A percentile compares a stretch with the other conserved stretches of the same genome.
These are phyloP conservation scores for Incumbomyces lentus DNA, from an alignment of 2,329 filamentous ascomycete genomes.

Conservation along the genomic window DNA sequence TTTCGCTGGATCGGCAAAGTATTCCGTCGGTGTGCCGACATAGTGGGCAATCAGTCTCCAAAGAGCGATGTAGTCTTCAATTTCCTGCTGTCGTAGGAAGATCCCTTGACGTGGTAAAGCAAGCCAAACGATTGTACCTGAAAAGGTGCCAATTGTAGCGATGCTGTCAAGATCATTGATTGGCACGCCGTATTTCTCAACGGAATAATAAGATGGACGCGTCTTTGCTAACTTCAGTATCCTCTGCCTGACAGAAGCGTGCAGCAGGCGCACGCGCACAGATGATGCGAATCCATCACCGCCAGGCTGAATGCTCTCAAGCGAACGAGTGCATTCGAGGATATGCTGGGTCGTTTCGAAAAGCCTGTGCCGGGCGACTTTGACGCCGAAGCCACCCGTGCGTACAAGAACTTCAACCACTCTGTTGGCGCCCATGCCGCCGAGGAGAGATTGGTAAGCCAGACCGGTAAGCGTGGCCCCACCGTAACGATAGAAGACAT, in stretches of 20 bases:
- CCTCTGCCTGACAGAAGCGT: constrained; percentile 54
- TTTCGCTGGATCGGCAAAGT: constrained; percentile 44
- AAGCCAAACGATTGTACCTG: constrained; percentile 55
- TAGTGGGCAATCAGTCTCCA: constrained; percentile 66
- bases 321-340: constrained; percentile 55
- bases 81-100: constrained; percentile 50
- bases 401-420: constrained; percentile 63
- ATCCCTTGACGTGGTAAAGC: constrained; percentile 63
- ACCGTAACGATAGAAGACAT: constrained; percentile 67
- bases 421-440: constrained; percentile 50
- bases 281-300: constrained; percentile 56
- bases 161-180: constrained; percentile 68
- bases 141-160: constrained; percentile 61
- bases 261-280: constrained; percentile 57
- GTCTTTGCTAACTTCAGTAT: constrained; percentile 50
- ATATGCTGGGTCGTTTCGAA: constrained; percentile 68
- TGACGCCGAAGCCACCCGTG: constrained; percentile 66
- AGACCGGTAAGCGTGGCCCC: constrained; percentile 55
- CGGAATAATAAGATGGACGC: constrained; percentile 52
- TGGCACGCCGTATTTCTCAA: constrained; percentile 50
- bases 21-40: constrained; percentile 55
- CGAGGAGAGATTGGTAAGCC: constrained; percentile 55
- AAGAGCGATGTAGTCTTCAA: constrained; percentile 58
- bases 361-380: constrained; percentile 53
- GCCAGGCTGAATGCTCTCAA: constrained; percentile 56